These are phyloP conservation scores for Pichia californica DNA, from an alignment of 805 yeast genomes.

Conservation along the genomic window DNA sequence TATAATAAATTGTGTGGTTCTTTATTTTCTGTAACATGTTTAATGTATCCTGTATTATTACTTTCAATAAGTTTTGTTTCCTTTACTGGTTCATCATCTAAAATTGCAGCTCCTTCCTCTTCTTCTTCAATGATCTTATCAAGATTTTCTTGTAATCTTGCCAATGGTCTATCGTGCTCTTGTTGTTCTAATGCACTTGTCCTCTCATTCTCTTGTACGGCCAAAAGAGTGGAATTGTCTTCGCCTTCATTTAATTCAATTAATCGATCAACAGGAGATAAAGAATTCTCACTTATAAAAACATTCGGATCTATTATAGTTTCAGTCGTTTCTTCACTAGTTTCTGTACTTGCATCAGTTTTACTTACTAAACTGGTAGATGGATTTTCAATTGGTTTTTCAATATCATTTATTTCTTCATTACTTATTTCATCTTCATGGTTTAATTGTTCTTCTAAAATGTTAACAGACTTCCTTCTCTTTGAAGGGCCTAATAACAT, in stretches of 20 bases:
- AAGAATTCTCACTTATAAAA: conserved; percentile 14
- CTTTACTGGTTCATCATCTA: background rate
- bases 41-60: background rate
- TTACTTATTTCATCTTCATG: conserved; percentile 13
- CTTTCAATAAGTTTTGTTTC: background rate
- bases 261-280: conserved; percentile 44
- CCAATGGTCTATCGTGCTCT: conserved; percentile 76
- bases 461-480: conserved; percentile 50
- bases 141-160: conserved; percentile 70
- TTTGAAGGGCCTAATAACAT: conserved; percentile 55
- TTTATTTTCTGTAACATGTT: conserved; percentile 11
- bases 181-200: conserved; percentile 72
- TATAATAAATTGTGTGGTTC: conserved; percentile 46
- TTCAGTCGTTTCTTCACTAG: background rate
- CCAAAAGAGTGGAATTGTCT: conserved; percentile 40
- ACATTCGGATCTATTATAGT: too few relatives aligned
- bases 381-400: background rate
- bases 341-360: conserved; percentile 6
- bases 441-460: conserved; percentile 41
- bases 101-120: conserved; percentile 20
- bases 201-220: conserved; percentile 55
- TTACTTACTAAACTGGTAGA: conserved; percentile 9
- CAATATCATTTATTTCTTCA: background rate
- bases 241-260: conserved; percentile 44
- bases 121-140: conserved; percentile 41